Base-by-base conservation (phyloP, 1,284 basidiomycete species). In the Ceratobasidium sp. region DNA sequence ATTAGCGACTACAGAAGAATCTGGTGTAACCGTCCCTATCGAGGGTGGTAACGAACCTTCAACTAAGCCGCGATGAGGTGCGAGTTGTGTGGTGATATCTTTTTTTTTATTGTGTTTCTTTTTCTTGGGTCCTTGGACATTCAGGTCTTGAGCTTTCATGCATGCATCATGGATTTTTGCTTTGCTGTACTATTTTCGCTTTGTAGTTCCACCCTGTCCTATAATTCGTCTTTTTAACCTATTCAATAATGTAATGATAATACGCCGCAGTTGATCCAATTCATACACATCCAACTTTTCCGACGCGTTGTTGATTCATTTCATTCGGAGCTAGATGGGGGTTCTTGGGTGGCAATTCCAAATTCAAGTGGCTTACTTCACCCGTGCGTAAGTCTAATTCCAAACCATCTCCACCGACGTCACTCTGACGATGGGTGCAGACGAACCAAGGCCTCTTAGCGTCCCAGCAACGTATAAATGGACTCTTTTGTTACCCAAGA, bases 101-200 rank as follows among this genome's bases (percentile, higher is more conserved):
- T 73, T 62, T 71, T 50, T 63, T 51, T 73, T 60, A 62, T 73
- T 63, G 36, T 51, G 45, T 15, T 71, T 57, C 54, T 54, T 60
- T 57, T 57, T 50, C 48, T 53, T 60, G 14, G 50, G 69, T 22
- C 63, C 57, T 73, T 63, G 69, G 69, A 73, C 69, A 51, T 73
- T 36, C 59, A 63, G 59, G 59, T 63, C 69, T 73, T 54, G 65
- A 54, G 44, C 44, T 73, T 73, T 63, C 36, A 51, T 51, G n/a
- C n/a, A n/a, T n/a, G 15, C 15, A 19, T 47, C 69, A 73, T 62
- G 69, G 69, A 73, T 73, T 62, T 41, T 63, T 73, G 59, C n/a
- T 63, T 63, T 73, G 48, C 69, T 73, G 47, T 65, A 65, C 14
- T 22, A 65, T 62, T 24, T 36, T 45, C 22, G 33, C 57, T 60